phyloP scores from a whole-genome alignment of 805 yeast genomes.

The Yarrowia bubula region DNA sequence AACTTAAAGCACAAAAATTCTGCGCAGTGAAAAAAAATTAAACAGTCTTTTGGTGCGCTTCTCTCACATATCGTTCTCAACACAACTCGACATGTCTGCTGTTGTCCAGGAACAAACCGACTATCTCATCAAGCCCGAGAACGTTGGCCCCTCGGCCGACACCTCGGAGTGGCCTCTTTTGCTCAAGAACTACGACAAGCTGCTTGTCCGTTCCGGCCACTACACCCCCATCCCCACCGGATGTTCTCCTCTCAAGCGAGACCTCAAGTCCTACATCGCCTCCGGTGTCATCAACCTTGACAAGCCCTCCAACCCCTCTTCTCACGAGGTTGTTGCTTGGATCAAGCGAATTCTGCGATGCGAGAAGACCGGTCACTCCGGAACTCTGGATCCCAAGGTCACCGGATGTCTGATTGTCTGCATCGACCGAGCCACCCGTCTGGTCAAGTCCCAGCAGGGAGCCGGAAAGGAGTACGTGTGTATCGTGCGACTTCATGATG shows the following conservation, averaged over 20 bases:
- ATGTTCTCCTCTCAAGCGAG: conserved; percentile 91
- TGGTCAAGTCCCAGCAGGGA: conserved; percentile 98
- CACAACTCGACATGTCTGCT: conserved; percentile 42
- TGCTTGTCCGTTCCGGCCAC: conserved; percentile 92
- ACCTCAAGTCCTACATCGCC: conserved; percentile 80
- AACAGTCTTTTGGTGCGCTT: conserved; percentile 3
- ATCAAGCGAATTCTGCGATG: conserved; percentile 90
- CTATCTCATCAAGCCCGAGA: conserved; percentile 84
- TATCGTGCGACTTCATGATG: conserved; percentile 92
- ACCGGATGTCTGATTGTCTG: conserved; percentile 98
- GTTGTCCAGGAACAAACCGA: conserved; percentile 44
- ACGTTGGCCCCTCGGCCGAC: conserved; percentile 67
- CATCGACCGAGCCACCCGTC: conserved; percentile 95
- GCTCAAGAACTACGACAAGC: conserved; percentile 88
- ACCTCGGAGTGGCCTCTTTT: conserved; percentile 95
- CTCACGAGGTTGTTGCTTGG: conserved; percentile 99
- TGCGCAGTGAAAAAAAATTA: conserved; percentile 23
- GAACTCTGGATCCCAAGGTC: conserved; percentile 97
- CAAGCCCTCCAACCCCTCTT: conserved; percentile 96
- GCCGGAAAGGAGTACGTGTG: conserved; percentile 99
- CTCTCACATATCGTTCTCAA: conserved; percentile 25
- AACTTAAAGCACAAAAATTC: conserved; percentile 22
- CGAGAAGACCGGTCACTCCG: conserved; percentile 98
- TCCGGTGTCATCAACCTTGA: conserved; percentile 97
- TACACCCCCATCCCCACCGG: conserved; percentile 98